phyloP scores from a whole-genome alignment of 1,284 basidiomycete genomes.

The Fomitopsis schrenkii region DNA sequence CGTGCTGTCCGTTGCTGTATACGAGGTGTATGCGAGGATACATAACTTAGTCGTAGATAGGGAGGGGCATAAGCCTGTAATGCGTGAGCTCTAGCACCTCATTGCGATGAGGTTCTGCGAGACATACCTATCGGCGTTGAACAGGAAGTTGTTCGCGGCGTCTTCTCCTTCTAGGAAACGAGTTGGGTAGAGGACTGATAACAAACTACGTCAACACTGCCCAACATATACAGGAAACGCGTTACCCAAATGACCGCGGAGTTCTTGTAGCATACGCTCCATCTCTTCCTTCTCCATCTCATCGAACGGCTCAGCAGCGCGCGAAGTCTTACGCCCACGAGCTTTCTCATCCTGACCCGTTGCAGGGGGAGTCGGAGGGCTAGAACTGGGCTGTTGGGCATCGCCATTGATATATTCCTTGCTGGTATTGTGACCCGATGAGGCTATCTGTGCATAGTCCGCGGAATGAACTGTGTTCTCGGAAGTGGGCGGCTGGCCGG shows the following conservation, averaged over 20 bases:
- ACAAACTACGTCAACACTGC: not conserved
- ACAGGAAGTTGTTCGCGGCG: conserved; percentile 84
- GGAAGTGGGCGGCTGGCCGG: conserved; percentile 16
- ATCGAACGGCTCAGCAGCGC: conserved; percentile 68
- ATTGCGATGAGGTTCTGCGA: not conserved
- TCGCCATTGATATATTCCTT: conserved; percentile 4
- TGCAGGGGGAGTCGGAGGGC: conserved; percentile 15
- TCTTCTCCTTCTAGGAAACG: conserved; percentile 87
- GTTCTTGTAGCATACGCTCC: conserved; percentile 73
- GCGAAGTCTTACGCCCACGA: conserved; percentile 33
- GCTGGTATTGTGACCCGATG: conserved; percentile 14
- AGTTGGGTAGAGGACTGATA: conserved; percentile 75
- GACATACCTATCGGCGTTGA: conserved; percentile 77
- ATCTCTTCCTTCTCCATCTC: conserved; percentile 85
- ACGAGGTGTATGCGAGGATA: not conserved
- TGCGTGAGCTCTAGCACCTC: conserved; percentile 1
- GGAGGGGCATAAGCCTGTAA: conserved; percentile 45
- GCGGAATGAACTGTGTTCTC: conserved; percentile 14
- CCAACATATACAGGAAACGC: not conserved
- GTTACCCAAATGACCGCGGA: conserved; percentile 84
- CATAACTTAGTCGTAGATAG: conserved; percentile 46
- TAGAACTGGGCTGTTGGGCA: conserved; percentile 4
- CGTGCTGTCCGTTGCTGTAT: not conserved
- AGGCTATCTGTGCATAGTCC: conserved; percentile 13
- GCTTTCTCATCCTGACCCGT: conserved; percentile 32